Conservation (phyloP, 345 rosid genomes). For the Eucalyptus sideroxylon region DNA sequence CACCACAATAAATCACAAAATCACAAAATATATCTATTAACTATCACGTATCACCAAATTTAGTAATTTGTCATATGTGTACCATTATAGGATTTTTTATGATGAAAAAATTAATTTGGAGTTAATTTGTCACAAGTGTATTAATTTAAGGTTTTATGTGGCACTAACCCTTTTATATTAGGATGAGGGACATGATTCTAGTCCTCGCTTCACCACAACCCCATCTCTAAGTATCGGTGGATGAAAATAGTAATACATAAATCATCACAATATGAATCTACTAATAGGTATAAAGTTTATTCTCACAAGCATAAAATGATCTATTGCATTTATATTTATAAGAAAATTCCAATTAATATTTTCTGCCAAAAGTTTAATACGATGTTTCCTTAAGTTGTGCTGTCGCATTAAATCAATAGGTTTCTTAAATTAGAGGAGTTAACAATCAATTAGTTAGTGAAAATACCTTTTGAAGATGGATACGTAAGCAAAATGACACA, state of each 20-base stretch:
- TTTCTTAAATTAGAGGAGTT: neutral
- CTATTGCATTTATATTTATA: too few species aligned
- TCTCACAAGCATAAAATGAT: too few species aligned
- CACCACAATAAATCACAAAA: fast-evolving
- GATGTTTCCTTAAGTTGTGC: fast-evolving
- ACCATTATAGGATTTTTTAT: fast-evolving
- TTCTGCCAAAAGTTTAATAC: too few species aligned
- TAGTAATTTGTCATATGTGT: fast-evolving
- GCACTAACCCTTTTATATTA: neutral
- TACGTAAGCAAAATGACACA: neutral
- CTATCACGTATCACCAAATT: fast-evolving
- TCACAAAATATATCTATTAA: fast-evolving
- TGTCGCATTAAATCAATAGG: neutral
- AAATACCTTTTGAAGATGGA: too few species aligned
- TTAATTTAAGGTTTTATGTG: fast-evolving
- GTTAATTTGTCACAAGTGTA: neutral
- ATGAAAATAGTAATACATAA: too few species aligned
- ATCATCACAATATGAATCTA: too few species aligned
- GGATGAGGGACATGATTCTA: too few species aligned
- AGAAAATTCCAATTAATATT: neutral
- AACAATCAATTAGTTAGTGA: too few species aligned
- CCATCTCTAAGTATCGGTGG: too few species aligned
- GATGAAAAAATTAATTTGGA: too few species aligned
- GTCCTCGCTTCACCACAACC: too few species aligned
- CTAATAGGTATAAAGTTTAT: too few species aligned